These are phyloP conservation scores for Fusarium sororula DNA, from an alignment of 2,329 filamentous ascomycete species.

Conservation along the genomic window DNA sequence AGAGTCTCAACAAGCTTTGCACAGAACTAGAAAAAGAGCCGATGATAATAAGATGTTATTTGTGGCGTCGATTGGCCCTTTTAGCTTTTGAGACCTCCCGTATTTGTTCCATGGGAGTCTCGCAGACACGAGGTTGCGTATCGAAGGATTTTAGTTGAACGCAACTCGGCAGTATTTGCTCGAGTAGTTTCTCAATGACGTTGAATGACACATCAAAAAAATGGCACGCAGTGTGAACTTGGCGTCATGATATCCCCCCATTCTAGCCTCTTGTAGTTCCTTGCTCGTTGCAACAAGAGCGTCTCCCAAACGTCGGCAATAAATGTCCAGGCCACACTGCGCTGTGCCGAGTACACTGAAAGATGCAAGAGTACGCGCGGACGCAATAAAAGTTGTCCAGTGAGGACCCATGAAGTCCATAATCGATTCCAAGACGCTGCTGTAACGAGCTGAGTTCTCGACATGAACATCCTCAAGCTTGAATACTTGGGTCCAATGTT, in stretches of 20 bases:
- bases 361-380: not conserved
- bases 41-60: rapidly evolving
- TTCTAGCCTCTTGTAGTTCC: too few relatives aligned
- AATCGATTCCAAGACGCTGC: not conserved
- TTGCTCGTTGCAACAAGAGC: not conserved
- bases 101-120: not conserved
- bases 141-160: not conserved
- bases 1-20: not conserved
- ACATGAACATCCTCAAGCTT: rapidly evolving
- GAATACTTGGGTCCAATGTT: not conserved
- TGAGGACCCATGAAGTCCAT: not conserved
- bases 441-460: not conserved
- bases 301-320: not conserved
- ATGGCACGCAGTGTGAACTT: not conserved
- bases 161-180: not conserved
- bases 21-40: not conserved
- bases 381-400: not conserved
- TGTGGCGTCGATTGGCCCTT: not conserved
- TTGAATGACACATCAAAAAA: not conserved
- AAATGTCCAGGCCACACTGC: not conserved
- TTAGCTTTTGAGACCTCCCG: not conserved
- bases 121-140: not conserved
- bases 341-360: not conserved
- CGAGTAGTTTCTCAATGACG: rapidly evolving
- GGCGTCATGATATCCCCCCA: not conserved